phyloP scores from a whole-genome alignment of 2,329 filamentous ascomycete species.

The Drechslerella coelobrocha region DNA sequence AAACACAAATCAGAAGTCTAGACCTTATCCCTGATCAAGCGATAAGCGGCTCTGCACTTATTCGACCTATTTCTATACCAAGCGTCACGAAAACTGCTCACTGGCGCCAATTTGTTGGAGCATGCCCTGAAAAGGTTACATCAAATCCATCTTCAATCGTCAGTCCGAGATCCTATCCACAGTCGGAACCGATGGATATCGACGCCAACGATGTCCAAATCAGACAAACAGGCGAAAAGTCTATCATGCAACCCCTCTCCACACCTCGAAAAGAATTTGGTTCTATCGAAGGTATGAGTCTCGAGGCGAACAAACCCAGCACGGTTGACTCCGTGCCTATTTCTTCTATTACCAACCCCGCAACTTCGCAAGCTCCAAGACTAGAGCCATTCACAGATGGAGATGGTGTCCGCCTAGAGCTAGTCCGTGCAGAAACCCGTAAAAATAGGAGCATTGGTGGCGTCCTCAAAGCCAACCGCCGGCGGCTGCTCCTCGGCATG shows the following conservation, averaged over 20 bases:
- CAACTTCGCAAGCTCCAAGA: slow-evolving; percentile 11
- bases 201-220: neutral
- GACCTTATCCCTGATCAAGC: too few relatives aligned
- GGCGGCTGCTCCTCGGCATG: slow-evolving; percentile 27
- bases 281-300: neutral
- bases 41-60: too few relatives aligned
- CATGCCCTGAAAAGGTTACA: neutral
- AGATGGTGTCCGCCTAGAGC: slow-evolving; percentile 31
- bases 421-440: slow-evolving; percentile 28
- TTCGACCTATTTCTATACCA: too few relatives aligned
- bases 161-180: too few relatives aligned
- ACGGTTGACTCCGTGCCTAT: neutral
- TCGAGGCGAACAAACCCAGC: neutral
- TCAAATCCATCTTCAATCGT: neutral
- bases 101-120: neutral
- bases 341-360: neutral
- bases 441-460: slow-evolving; percentile 46
- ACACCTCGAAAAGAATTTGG: neutral
- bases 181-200: neutral
- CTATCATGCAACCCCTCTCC: neutral
- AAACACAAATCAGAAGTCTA: too few relatives aligned
- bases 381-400: slow-evolving; percentile 28
- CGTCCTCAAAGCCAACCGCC: slow-evolving; percentile 43
- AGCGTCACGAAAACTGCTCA: too few relatives aligned
- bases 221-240: neutral